Percentiles rank a stretch among this genome's conserved stretches.
These are phyloP conservation scores for Mucor piriformis DNA, from an alignment of 371 early-diverging fungal genomes.

Conservation along the genomic window DNA sequence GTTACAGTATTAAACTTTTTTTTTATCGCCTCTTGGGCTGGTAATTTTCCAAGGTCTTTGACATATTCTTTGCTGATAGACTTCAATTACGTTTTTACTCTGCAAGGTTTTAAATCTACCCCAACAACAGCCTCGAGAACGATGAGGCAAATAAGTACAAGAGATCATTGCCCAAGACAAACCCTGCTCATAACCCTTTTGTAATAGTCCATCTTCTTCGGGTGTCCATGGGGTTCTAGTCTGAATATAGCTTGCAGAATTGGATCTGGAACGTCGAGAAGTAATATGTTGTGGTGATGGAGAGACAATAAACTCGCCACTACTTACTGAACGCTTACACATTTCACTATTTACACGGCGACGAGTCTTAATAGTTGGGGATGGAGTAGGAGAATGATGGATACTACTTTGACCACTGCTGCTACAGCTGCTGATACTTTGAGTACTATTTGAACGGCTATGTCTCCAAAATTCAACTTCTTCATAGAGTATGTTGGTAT, in stretches of 20 bases:
- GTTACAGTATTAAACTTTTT: neutral
- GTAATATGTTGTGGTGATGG: neutral
- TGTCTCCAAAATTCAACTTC: slow-evolving; percentile 17
- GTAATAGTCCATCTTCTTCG: slow-evolving; percentile 39
- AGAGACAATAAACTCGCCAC: neutral
- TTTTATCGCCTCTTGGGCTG: neutral
- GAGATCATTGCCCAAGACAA: slow-evolving; percentile 53
- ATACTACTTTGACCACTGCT: neutral
- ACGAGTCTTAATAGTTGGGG: neutral
- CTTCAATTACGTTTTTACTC: slow-evolving; percentile 34
- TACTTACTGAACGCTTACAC: neutral
- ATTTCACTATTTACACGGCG: slow-evolving; percentile 14
- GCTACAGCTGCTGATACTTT: slow-evolving; percentile 7
- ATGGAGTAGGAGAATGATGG: neutral
- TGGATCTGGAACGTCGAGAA: neutral
- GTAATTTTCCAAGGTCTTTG: slow-evolving; percentile 40
- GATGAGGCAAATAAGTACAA: slow-evolving; percentile 44
- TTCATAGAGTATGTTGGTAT: neutral
- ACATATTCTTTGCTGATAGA: slow-evolving; percentile 30
- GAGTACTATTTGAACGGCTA: slow-evolving; percentile 10
- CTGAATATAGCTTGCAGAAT: slow-evolving; percentile 8
- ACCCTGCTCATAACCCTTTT: slow-evolving; percentile 46
- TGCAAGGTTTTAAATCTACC: slow-evolving; percentile 49
- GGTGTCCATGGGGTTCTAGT: slow-evolving; percentile 42
- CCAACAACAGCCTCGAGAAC: slow-evolving; percentile 53